Evolutionary conservation across 2,329 filamentous ascomycete species (phyloP), one percentile per base, ranked within the genome.

Genomic region (Rutstroemia sp.): DNA sequence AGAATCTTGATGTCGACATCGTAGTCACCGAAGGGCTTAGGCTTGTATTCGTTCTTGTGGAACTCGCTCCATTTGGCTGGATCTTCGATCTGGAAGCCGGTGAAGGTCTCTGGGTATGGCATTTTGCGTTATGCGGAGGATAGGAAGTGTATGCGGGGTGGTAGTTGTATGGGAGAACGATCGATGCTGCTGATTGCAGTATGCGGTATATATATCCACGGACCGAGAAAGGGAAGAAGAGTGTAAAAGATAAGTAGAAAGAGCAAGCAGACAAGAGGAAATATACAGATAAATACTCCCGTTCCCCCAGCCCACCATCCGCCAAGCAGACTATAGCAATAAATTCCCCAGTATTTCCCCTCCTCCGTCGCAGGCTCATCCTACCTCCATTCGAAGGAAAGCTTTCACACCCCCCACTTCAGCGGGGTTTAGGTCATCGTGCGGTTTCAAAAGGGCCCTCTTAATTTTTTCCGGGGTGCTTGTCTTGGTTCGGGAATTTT

Each of bases 1-100:
- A 91, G 85, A 66, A 96, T 86, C 77, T 92, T 87, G 73, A 96
- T 82, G 70, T 95, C 90, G 66, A 96, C 83, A 69, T 96, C 90
- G 72, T 89, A 81, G 70, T 92, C 88, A 62, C 86, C 89, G 70
- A 95, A 95, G 18, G 88, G 87, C 76, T 95, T 94, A 58, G 92
- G 84, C 65, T 85, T 81, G 76, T 90, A 90, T 76, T 92, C 67
- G 30, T 67, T 67, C 58, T 68, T 66, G 45, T 68, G 64, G 56
- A 70, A 69, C 12, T 68, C 67, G 2, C 62, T 66, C 63, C 64
- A 68, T 47, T 65, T 62, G 34, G 63, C 58, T 1, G 68, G 64
- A 49, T 65, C 63, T 30, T 65, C 61, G 66, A 83, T 78, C 72
- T 83, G 79, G 73, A 84, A 85, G 61, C 81, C 80, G 57, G 74